Percentiles rank a stretch among this genome's conserved stretches.
Evolutionary conservation across 495 filamentous ascomycete genomes (phyloP).

Genomic region (Daldinia loculata): DNA sequence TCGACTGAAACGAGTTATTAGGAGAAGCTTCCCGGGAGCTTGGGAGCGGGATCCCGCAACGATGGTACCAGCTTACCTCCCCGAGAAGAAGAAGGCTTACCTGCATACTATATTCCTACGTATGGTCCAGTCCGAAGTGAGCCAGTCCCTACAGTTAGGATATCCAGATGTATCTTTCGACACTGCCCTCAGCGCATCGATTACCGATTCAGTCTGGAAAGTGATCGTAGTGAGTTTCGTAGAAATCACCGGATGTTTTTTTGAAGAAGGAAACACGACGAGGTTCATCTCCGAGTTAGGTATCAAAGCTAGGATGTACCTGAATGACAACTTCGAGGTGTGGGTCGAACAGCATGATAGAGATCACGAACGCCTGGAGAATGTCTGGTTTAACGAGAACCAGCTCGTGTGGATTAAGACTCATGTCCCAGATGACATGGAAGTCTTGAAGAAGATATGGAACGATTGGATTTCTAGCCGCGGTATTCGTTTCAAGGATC

Average conservation of each 20-base stretch:
- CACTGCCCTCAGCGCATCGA: neutral
- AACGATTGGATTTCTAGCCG: neutral
- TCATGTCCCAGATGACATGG: neutral
- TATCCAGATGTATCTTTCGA: neutral
- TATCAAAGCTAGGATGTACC: neutral
- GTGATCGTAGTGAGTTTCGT: neutral
- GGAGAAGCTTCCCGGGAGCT: neutral
- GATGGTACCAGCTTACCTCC: neutral
- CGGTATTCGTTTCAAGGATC: neutral
- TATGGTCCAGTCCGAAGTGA: neutral
- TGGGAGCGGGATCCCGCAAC: neutral
- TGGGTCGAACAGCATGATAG: neutral
- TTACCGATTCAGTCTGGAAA: neutral
- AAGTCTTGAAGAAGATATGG: neutral
- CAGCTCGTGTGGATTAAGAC: neutral
- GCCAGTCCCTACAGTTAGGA: neutral
- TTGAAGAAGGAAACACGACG: too few species aligned
- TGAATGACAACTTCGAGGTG: neutral
- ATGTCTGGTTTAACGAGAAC: neutral
- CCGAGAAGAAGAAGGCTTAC: neutral
- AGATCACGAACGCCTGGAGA: neutral
- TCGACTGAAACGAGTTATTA: neutral
- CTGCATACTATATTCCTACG: neutral
- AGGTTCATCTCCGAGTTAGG: too few species aligned
- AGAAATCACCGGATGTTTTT: neutral